A percentile compares a stretch with the other conserved stretches of the same genome.
These are phyloP conservation scores for Acephala macrosclerotiorum DNA, from an alignment of 2,329 filamentous ascomycete species.

Conservation along the genomic window DNA sequence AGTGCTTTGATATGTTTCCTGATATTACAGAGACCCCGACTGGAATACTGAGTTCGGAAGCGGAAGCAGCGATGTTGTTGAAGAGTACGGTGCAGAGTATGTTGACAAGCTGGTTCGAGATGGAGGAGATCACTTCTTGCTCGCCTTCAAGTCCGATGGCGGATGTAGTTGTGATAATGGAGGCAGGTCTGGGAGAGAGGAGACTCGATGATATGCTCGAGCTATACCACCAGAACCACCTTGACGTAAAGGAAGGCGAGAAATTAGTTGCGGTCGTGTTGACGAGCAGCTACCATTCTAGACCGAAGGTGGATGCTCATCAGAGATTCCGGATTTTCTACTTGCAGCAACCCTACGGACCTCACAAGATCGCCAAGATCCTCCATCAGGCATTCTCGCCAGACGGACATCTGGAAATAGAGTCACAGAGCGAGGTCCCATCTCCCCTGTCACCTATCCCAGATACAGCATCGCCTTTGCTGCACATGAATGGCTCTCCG, in stretches of 20 bases:
- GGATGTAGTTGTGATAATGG: slow-evolving; percentile 40
- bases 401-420: background rate
- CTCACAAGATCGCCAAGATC: slow-evolving; percentile 40
- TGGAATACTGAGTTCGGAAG: slow-evolving; percentile 40
- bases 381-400: slow-evolving; percentile 36
- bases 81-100: slow-evolving; percentile 32
- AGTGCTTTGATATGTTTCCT: slow-evolving; percentile 41
- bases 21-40: slow-evolving; percentile 43
- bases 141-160: slow-evolving; percentile 16
- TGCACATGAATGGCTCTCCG: background rate
- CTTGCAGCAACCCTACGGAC: slow-evolving; percentile 42
- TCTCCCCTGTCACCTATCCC: background rate
- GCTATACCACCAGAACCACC: slow-evolving; percentile 24
- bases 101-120: slow-evolving; percentile 39
- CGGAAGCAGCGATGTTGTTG: slow-evolving; percentile 38
- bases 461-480: background rate
- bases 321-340: slow-evolving; percentile 37
- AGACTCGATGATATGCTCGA: slow-evolving; percentile 34
- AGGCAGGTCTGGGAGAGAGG: slow-evolving; percentile 36
- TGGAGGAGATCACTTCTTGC: slow-evolving; percentile 29
- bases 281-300: slow-evolving; percentile 34
- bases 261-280: slow-evolving; percentile 37
- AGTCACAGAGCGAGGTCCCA: slow-evolving; percentile 4
- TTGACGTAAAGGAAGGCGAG: slow-evolving; percentile 13
- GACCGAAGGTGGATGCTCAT: slow-evolving; percentile 33